A percentile compares a stretch with the other conserved stretches of the same genome.
phyloP scores from a whole-genome alignment of 2,329 filamentous ascomycete genomes.

The Aspergillus arachidicola region DNA sequence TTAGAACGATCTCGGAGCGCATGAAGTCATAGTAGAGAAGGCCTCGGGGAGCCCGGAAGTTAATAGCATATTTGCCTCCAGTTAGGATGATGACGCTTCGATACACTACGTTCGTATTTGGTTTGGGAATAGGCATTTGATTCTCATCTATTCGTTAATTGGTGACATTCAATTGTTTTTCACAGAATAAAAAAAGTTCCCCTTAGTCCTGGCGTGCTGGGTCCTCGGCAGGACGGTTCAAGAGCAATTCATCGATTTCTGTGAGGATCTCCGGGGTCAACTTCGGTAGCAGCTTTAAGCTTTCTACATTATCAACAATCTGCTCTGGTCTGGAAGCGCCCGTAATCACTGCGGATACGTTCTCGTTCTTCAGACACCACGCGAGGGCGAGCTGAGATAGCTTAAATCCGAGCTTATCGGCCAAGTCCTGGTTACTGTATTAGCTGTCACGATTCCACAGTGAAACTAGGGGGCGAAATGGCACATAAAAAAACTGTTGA shows the following conservation, averaged over 20 bases:
- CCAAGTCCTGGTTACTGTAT: slow-evolving; percentile 17
- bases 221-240: slow-evolving; percentile 31
- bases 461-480: too few relatives aligned
- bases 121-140: too few relatives aligned
- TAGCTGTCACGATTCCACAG: neutral
- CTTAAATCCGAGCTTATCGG: slow-evolving; percentile 51
- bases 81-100: neutral
- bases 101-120: neutral
- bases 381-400: slow-evolving; percentile 61
- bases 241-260: slow-evolving; percentile 47
- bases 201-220: slow-evolving; percentile 23
- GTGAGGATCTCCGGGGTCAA: slow-evolving; percentile 48
- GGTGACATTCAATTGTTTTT: too few relatives aligned
- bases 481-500: too few relatives aligned
- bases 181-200: too few relatives aligned
- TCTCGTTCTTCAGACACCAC: slow-evolving; percentile 61
- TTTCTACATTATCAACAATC: slow-evolving; percentile 48
- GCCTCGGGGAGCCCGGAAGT: neutral
- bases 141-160: too few relatives aligned
- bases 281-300: slow-evolving; percentile 48
- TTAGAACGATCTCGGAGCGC: neutral
- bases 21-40: neutral
- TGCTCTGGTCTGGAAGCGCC: slow-evolving; percentile 50
- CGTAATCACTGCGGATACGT: slow-evolving; percentile 50
- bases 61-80: neutral